phyloP scores from a whole-genome alignment of 2,329 filamentous ascomycete species.

The Sphaerulina populicola region DNA sequence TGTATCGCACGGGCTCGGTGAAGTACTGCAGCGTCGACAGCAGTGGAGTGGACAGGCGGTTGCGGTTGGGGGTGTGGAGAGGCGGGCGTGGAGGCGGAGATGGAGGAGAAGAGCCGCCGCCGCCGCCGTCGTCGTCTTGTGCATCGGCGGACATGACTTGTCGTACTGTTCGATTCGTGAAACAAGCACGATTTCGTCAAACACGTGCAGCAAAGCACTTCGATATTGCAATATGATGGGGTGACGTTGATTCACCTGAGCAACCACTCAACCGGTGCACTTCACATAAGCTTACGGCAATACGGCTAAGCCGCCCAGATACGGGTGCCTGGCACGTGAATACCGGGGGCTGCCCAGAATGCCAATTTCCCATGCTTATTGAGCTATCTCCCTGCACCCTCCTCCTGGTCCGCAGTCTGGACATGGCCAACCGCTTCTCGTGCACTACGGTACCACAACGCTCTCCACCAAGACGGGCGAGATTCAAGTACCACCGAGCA shows the following conservation, averaged over 20 bases:
- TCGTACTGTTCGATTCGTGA: background rate
- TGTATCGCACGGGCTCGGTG: conserved; percentile 44
- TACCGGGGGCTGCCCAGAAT: too few relatives aligned
- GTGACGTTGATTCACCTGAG: background rate
- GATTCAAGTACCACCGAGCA: too few relatives aligned
- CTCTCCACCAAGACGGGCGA: too few relatives aligned
- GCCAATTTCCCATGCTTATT: too few relatives aligned
- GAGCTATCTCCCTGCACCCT: too few relatives aligned
- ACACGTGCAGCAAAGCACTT: too few relatives aligned
- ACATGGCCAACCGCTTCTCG: too few relatives aligned
- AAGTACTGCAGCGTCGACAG: conserved; percentile 38
- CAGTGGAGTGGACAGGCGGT: conserved; percentile 12
- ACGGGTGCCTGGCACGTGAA: background rate
- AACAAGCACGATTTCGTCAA: too few relatives aligned
- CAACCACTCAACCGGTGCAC: background rate
- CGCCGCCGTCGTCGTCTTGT: background rate
- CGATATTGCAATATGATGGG: too few relatives aligned
- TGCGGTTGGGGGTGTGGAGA: conserved; percentile 2
- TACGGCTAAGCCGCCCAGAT: background rate
- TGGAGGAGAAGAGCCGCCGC: background rate
- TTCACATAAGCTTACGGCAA: background rate
- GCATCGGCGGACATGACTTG: conserved; percentile 1
- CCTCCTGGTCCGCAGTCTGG: too few relatives aligned
- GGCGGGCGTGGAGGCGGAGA: conserved; percentile 5
- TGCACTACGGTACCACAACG: too few relatives aligned